Conservation (phyloP, 768 basidiomycete genomes). For the Amanita molliuscula region DNA sequence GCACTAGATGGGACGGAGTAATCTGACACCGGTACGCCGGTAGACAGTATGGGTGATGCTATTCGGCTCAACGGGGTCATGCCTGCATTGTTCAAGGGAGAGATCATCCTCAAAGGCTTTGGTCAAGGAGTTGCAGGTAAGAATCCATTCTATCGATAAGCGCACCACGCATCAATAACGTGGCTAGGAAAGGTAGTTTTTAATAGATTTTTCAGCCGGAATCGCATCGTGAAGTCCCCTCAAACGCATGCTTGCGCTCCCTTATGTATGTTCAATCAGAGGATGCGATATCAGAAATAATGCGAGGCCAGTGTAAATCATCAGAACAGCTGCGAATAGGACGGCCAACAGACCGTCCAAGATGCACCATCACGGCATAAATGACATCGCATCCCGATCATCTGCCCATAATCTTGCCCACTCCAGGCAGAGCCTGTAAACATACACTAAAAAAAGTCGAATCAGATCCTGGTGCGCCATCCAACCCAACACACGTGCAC, state of each 20-base stretch:
- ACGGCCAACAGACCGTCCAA: neutral
- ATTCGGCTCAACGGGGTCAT: constrained; percentile 4
- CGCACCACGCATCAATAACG: constrained; percentile 9
- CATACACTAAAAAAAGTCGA: constrained; percentile 44
- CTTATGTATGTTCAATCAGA: no score
- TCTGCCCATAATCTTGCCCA: constrained; percentile 82
- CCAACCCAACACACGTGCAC: constrained; percentile 12
- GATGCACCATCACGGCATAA: constrained; percentile 2
- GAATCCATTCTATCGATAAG: neutral
- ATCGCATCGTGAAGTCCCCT: no score
- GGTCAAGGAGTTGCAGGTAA: neutral
- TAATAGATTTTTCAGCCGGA: neutral
- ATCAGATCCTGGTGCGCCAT: neutral
- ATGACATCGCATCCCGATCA: constrained; percentile 66
- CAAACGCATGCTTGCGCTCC: no score
- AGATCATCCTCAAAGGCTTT: neutral
- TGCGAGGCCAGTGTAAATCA: neutral
- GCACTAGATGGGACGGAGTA: neutral
- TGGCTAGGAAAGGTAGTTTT: neutral
- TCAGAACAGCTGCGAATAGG: neutral
- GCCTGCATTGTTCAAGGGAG: neutral
- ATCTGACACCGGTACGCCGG: neutral
- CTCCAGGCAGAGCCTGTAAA: constrained; percentile 81
- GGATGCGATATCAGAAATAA: no score
- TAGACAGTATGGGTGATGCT: constrained; percentile 1